These are phyloP conservation scores for Nelumbo lutea DNA, from an alignment of 164 flowering plant species.

Conservation along the genomic window DNA sequence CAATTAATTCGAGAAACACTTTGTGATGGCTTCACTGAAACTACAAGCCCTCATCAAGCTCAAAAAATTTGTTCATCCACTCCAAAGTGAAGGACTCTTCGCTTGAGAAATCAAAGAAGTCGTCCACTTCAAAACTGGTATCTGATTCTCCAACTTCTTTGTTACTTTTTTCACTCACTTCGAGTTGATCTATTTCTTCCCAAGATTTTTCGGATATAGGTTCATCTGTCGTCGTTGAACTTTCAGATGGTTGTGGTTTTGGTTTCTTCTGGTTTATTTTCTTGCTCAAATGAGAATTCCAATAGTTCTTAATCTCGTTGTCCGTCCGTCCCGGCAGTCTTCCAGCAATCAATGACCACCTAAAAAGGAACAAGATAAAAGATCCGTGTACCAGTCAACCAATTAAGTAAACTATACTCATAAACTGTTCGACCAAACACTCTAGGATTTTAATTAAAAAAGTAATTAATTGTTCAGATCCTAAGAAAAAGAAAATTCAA, in stretches of 20 bases:
- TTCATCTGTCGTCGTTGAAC: background rate
- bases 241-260: background rate
- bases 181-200: background rate
- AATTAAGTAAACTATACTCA: too few species aligned
- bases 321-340: background rate
- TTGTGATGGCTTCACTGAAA: background rate
- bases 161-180: background rate
- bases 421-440: too few species aligned
- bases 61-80: slow-evolving; percentile 33
- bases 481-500: too few species aligned
- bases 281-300: background rate
- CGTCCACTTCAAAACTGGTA: slow-evolving; percentile 19
- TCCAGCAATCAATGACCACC: slow-evolving; percentile 1
- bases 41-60: slow-evolving; percentile 17
- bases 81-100: slow-evolving; percentile 27
- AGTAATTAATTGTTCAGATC: too few species aligned
- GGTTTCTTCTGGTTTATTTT: background rate
- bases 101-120: slow-evolving; percentile 30
- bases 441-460: too few species aligned
- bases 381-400: too few species aligned
- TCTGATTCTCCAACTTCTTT: slow-evolving; percentile 3
- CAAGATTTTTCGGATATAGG: background rate
- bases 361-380: background rate
- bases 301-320: background rate
- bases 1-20: too few species aligned